Base-by-base conservation (phyloP, 129 eudicot genomes). In the Flaveria brownii region DNA sequence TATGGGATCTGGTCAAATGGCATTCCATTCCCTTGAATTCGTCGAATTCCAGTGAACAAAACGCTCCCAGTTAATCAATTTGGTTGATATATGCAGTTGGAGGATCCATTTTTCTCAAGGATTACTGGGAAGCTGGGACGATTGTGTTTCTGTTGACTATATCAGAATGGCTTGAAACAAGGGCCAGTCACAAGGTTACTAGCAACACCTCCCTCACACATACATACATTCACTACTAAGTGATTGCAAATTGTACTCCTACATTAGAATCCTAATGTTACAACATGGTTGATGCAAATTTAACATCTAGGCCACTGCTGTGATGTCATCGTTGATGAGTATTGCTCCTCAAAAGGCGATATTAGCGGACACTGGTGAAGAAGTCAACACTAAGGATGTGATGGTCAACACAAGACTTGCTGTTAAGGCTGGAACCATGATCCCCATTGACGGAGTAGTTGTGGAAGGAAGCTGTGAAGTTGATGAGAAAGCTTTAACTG, bases 401-500 rank as follows among this genome's bases (percentile, higher is more conserved):
- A 73, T 69, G 73, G 47, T 91, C 36, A 86, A 84, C 84, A 94
- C 97, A 46, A 51, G 87, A 71, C 69, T 94, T 33, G 96, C 98
- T 9, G 96, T 94, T n/a, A 94, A 91, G 81, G 92, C 96, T 0
- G 98, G 98, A 9, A 90, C 90, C 49, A 72, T 83, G 64, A 86
- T 94, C 65, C 98, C 98, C 5, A 84, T 94, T 14, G 98, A 94
- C 39, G 98, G 98, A 46, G 43, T 94, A 15, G 90, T 94, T 1
- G 87, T 89, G 9, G 96, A 93, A 45, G 98, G 97, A 11, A 85
- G 76, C 4, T 90, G 98, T 76, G 98, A 93, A 62, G 97, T 90
- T 5, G 97, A 93, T 63, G 97, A 90, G 82, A 90, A 88, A 68
- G 83, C 94, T 10, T 55, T 93, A 69, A 93, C 98, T 0, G 98